Base-by-base conservation (phyloP, 306 rosid species). In the Prunus dulcis region DNA sequence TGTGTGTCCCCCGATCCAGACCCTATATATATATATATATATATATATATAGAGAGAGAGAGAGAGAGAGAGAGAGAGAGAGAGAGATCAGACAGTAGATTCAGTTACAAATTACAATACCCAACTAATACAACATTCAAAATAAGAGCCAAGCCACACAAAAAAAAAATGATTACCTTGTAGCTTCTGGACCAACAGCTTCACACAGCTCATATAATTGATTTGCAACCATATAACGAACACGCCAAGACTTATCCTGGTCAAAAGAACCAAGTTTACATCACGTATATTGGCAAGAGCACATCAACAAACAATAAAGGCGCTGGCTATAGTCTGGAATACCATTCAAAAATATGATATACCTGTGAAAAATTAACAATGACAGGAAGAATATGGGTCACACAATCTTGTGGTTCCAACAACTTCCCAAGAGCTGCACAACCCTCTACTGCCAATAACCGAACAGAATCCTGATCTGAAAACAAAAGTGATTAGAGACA, bases 171-270 rank as follows among this genome's bases (percentile, higher is more conserved):
- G 32, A 53, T 41, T 91, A 96, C 99, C 99, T 88, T 67, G 98
- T 91, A 51, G 97, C 93, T 71, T 96, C 99, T 69, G 98, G 93
- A 66, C 99, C 99, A 34, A 96, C 99, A 70, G 98, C 99, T 79
- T 96, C 99, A 71, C 97, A 96, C 19, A 96, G 85, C 81, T 96
- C 99, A 34, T 96, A 91, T 53, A 96, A 79, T 75, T 96, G 99
- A 88, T 92, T 96, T 43, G 99, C 99, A 79, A 92, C 99, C 99
- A 96, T 96, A 87, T 96, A 92, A 34, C 99, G 97, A 41, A 96
- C 99, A 75, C 99, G 99, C 99, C 99, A 92, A 14, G 99, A 96
- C 81, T 96, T 92, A 82, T 96, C 99, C 99, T 96, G 84, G 49
- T 47, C 53, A 60, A 12, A 61, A 49, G 51, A 82, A 73, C 62